Base-by-base conservation (phyloP, 148 eudicot species). In the Rhododendron simsii region DNA sequence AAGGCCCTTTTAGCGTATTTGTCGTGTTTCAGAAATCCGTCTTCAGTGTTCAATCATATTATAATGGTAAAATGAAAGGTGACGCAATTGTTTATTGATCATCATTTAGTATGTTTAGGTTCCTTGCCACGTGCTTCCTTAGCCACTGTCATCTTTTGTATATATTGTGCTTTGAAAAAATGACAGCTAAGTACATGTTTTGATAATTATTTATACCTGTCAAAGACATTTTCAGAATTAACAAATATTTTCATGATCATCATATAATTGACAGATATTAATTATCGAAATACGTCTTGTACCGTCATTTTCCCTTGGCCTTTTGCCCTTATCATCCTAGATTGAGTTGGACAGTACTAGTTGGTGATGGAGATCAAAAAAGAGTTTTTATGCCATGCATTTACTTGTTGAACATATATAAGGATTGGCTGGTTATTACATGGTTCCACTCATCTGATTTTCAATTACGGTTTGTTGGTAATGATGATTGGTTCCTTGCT, bases 261-360 rank as follows among this genome's bases (percentile, higher is more conserved):
- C 2, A 35, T 35, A 1, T 35, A 2, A 2, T 35, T 35, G 2
- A 35, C 37, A 35, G 2, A 2, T 35, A 35, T 35, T 35, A 35
- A 35, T 35, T 35, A 35, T 35, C 37, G 1, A 35, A 35, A 35
- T 2, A 1, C 37, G 37, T 35, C 37, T 1, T 35, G 37, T 1
- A 0, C 37, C 37, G 2, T 35, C 2, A 35, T 35, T 35, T 35
- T 35, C 37, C 37, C 37, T 37, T n/a, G 50, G 51, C 23, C 65
- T 81, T 71, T 71, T 50, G 84, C 78, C 78, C 78, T 61, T 59
- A 23, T 23, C 30, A 59, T 61, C 61, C 74, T 80, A 37, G 51
- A 23, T 44, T 71, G 80, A 65, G 87, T 51, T 86, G 83, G 51
- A 78, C 44, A 77, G 83, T 78, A 77, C 83, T 78, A 45, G 55